phyloP scores from a whole-genome alignment of 768 basidiomycete genomes.

The Trametes maxima region DNA sequence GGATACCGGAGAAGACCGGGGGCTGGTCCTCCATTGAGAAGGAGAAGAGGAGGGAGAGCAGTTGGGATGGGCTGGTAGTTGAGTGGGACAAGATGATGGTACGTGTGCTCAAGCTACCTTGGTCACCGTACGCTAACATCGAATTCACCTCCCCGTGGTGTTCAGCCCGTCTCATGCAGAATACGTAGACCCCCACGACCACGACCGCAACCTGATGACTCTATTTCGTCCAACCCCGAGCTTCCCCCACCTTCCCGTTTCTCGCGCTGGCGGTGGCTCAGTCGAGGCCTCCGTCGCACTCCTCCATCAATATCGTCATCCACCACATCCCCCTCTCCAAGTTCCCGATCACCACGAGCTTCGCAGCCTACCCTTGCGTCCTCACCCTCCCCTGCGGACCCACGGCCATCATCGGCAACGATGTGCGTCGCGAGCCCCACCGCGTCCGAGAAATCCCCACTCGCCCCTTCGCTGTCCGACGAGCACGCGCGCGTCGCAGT shows the following conservation, averaged over 20 bases:
- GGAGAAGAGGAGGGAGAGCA: slow-evolving; percentile 14
- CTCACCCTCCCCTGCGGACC: not conserved
- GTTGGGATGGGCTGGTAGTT: slow-evolving; percentile 7
- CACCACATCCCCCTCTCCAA: not conserved
- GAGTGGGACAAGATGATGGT: slow-evolving; percentile 25
- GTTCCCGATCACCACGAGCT: not conserved
- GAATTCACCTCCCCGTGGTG: not conserved
- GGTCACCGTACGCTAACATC: not conserved
- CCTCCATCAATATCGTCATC: not conserved
- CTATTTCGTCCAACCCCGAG: not conserved
- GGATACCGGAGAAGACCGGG: not conserved
- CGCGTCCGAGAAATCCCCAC: slow-evolving; percentile 2
- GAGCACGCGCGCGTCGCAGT: slow-evolving; percentile 23
- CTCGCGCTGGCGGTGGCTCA: slow-evolving; percentile 11
- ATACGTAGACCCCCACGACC: slow-evolving; percentile 1
- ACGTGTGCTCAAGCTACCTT: not conserved
- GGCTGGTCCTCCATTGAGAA: slow-evolving; percentile 7
- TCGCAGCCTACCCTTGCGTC: not conserved
- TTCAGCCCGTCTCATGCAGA: slow-evolving; percentile 18
- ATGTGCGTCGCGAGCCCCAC: slow-evolving; percentile 8
- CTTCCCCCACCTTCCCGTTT: not conserved
- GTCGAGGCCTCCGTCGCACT: not conserved
- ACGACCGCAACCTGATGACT: not conserved
- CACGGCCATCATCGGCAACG: slow-evolving; percentile 1
- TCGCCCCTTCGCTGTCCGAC: not conserved